Conservation (phyloP, 1,284 basidiomycete species). For the Ceratorhiza oryzae-sativae region DNA sequence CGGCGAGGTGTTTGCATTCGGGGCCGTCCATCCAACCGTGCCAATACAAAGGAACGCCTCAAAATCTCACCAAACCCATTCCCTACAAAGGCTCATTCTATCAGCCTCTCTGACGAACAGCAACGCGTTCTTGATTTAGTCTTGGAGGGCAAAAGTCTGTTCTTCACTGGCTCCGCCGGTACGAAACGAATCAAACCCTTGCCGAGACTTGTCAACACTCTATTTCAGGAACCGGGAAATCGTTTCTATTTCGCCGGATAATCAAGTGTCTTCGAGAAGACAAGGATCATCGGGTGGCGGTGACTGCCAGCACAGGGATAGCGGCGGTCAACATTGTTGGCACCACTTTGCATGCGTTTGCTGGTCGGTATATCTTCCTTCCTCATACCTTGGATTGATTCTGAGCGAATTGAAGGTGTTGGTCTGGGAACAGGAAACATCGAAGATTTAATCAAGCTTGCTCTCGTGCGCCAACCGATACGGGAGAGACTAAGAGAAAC, state of each 20-base stretch:
- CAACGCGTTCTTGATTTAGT: constrained; percentile 32
- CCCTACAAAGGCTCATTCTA: too few relatives aligned
- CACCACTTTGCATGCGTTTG: constrained; percentile 64
- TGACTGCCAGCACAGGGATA: constrained; percentile 67
- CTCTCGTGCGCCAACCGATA: constrained; percentile 65
- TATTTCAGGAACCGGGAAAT: constrained; percentile 63
- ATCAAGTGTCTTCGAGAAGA: constrained; percentile 57
- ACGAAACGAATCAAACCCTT: background rate
- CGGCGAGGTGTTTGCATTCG: too few relatives aligned
- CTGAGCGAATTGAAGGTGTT: constrained; percentile 49
- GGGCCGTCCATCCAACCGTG: too few relatives aligned
- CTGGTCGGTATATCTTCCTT: constrained; percentile 47
- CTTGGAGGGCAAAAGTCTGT: constrained; percentile 37
- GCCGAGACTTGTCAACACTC: background rate
- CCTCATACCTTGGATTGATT: background rate
- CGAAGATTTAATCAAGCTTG: too few relatives aligned
- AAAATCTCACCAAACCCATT: too few relatives aligned
- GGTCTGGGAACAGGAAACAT: constrained; percentile 87
- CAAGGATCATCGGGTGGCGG: constrained; percentile 58
- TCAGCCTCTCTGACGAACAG: constrained; percentile 40
- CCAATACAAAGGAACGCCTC: too few relatives aligned
- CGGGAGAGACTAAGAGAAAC: constrained; percentile 76
- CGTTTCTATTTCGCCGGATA: constrained; percentile 62
- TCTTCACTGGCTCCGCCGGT: constrained; percentile 43
- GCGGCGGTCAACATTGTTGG: constrained; percentile 66